A percentile compares a stretch with the other conserved stretches of the same genome.
Evolutionary conservation across 352 stramenopile species (phyloP).

Genomic region (Globisporangium irregulare): DNA sequence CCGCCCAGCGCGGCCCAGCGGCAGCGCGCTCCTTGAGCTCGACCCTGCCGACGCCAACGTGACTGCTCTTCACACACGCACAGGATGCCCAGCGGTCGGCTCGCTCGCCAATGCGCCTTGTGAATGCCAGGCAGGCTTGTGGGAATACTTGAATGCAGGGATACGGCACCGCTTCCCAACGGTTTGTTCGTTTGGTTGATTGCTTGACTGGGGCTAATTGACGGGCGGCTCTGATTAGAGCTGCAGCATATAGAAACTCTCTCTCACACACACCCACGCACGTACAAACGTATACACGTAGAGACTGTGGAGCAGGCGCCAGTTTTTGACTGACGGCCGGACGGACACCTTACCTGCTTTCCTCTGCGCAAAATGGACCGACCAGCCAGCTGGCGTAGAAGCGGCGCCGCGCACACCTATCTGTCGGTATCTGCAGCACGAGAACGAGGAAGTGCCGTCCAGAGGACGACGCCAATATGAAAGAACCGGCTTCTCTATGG

Average conservation of each 20-base stretch:
- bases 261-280: not conserved
- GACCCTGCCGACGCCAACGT: constrained; percentile 1
- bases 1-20: not conserved
- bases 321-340: not conserved
- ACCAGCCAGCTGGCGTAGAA: not conserved
- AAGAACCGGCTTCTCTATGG: not conserved
- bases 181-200: not conserved
- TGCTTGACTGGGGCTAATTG: not conserved
- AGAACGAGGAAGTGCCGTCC: not conserved
- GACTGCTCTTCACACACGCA: constrained; percentile 5
- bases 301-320: not conserved
- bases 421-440: not conserved
- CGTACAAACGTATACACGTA: not conserved
- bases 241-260: not conserved
- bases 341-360: not conserved
- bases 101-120: too few species aligned
- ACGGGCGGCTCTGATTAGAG: not conserved
- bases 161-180: not conserved
- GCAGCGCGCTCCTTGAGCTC: constrained; percentile 12
- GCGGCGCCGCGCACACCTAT: not conserved
- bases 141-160: constrained; percentile 4
- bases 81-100: not conserved
- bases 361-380: not conserved
- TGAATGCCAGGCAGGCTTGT: not conserved
- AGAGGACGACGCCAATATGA: not conserved